A percentile compares a stretch with the other conserved stretches of the same genome.
Evolutionary conservation across 148 eudicot species (phyloP).

Genomic region (Pharnaceum exiguum): DNA sequence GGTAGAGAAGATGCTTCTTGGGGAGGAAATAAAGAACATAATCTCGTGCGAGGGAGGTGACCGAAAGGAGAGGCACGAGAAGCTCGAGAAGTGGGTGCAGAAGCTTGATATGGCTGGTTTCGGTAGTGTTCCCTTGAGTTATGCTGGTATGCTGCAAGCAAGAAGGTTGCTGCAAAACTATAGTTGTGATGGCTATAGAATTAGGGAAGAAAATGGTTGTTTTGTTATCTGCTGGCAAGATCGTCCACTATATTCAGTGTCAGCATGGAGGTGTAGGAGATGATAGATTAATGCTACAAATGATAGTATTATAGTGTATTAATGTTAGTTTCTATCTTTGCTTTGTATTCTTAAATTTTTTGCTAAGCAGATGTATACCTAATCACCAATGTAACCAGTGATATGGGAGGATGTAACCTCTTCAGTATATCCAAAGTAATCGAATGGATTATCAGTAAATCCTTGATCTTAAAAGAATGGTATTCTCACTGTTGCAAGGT

Average conservation of each 20-base stretch:
- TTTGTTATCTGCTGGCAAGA: slow-evolving; percentile 93
- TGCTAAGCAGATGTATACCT: slow-evolving; percentile 26
- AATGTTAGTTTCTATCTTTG: slow-evolving; percentile 5
- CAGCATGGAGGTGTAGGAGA: slow-evolving; percentile 82
- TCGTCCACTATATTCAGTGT: slow-evolving; percentile 71
- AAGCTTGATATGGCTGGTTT: slow-evolving; percentile 71
- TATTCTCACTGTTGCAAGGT: neutral
- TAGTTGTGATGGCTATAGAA: slow-evolving; percentile 70
- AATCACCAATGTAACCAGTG: too few species aligned
- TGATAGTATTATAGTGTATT: neutral
- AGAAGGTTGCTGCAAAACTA: slow-evolving; percentile 59
- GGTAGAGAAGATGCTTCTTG: slow-evolving; percentile 81
- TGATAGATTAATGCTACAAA: slow-evolving; percentile 16
- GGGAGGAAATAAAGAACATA: slow-evolving; percentile 81
- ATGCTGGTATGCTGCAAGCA: slow-evolving; percentile 68
- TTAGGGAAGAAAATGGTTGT: slow-evolving; percentile 79
- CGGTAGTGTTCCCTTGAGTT: slow-evolving; percentile 61
- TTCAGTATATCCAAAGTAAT: slow-evolving; percentile 2
- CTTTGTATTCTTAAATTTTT: slow-evolving; percentile 16
- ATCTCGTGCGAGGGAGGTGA: slow-evolving; percentile 79
- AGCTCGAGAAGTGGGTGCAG: slow-evolving; percentile 78
- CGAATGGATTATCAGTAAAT: neutral
- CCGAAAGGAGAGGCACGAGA: slow-evolving; percentile 79
- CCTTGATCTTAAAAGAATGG: neutral
- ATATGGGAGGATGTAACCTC: slow-evolving; percentile 15